phyloP scores from a whole-genome alignment of 306 rosid genomes.

The Castanea crenata region DNA sequence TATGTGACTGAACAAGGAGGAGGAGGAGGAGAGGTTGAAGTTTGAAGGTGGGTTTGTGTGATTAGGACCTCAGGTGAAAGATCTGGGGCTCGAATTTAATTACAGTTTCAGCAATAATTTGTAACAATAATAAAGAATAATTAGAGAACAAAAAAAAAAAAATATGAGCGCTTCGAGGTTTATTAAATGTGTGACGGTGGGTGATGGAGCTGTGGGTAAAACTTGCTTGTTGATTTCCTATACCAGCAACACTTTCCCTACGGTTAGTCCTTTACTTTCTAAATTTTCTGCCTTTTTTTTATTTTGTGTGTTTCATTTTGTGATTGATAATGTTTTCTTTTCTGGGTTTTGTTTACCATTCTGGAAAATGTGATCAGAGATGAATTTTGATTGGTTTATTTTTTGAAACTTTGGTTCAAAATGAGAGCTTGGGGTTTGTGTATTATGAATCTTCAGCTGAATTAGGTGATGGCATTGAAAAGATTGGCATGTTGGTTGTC shows the following conservation, averaged over 20 bases:
- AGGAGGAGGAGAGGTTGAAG: conserved; percentile 31
- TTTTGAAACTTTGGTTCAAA: conserved; percentile 6
- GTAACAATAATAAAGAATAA: not conserved
- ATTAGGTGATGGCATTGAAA: not conserved
- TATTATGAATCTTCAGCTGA: not conserved
- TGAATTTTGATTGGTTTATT: not conserved
- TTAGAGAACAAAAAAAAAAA: conserved; percentile 18
- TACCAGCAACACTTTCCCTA: conserved; percentile 99
- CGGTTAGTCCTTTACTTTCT: conserved; percentile 44
- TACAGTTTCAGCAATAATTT: too few relatives aligned
- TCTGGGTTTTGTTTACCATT: not conserved
- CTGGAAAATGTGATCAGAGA: not conserved
- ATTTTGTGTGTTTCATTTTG: not conserved
- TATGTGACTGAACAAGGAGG: conserved; percentile 46
- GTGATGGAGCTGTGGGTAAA: conserved; percentile 99
- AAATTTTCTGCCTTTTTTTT: not conserved
- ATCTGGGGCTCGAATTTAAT: conserved; percentile 59
- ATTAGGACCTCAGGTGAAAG: conserved; percentile 78
- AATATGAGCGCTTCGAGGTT: conserved; percentile 98
- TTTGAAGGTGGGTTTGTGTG: conserved; percentile 4
- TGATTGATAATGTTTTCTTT: not conserved
- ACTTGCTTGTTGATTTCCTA: conserved; percentile 96
- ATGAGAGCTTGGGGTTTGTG: not conserved
- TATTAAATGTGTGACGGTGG: conserved; percentile 97
- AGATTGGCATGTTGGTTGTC: not conserved